A percentile compares a stretch with the other conserved stretches of the same genome.
These are phyloP conservation scores for Magnolia kwangsiensis DNA, from an alignment of 164 flowering plant genomes.

Conservation along the genomic window DNA sequence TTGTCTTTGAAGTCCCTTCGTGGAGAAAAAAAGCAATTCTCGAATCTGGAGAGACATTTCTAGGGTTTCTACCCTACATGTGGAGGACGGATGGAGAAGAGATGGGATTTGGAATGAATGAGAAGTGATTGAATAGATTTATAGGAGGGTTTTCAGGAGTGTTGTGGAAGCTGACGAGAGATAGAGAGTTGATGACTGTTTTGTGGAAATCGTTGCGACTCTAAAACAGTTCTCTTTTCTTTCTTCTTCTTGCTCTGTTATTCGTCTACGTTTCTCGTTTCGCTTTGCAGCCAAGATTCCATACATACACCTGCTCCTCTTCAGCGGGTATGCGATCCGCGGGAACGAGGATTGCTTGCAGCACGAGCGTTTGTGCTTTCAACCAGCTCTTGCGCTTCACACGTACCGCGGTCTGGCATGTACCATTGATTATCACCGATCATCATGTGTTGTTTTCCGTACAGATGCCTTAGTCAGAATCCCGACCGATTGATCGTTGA, in stretches of 20 bases:
- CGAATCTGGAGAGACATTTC: not conserved
- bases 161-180: not conserved
- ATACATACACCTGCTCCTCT: not conserved
- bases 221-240: not conserved
- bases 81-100: not conserved
- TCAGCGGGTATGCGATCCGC: not conserved
- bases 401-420: too few relatives aligned
- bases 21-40: not conserved
- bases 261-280: not conserved
- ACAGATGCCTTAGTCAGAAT: too few relatives aligned
- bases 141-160: not conserved
- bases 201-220: not conserved
- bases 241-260: not conserved
- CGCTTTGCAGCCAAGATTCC: not conserved
- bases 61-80: not conserved
- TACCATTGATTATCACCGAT: too few relatives aligned
- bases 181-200: slow-evolving; percentile 1
- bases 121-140: not conserved
- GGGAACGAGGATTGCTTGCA: not conserved
- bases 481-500: too few relatives aligned
- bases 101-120: not conserved
- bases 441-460: too few relatives aligned
- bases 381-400: too few relatives aligned
- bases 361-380: not conserved
- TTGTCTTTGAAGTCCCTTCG: not conserved